Evolutionary conservation across 2,329 filamentous ascomycete species (phyloP).

Genomic region (Teratosphaeria gauchensis): DNA sequence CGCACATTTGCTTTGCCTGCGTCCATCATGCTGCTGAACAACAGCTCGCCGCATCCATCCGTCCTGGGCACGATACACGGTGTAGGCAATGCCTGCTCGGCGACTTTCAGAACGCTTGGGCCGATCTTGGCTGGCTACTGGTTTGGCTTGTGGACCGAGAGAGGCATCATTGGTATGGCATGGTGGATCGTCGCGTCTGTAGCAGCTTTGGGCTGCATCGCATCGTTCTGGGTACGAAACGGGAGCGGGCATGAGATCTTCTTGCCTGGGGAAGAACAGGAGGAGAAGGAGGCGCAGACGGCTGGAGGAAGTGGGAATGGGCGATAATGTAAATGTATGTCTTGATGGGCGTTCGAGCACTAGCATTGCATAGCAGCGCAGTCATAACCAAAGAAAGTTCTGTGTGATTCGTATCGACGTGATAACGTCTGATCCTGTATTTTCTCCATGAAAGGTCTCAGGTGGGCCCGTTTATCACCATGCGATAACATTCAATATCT

Average conservation of each 20-base stretch:
- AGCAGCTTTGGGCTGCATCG: constrained; percentile 46
- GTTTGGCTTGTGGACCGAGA: constrained; percentile 43
- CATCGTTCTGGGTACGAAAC: constrained; percentile 54
- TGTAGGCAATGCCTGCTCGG: constrained; percentile 46
- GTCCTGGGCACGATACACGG: constrained; percentile 52
- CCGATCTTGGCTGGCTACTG: constrained; percentile 47
- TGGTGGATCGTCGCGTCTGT: constrained; percentile 50
- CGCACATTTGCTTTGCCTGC: constrained; percentile 58
- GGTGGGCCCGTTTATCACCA: neutral
- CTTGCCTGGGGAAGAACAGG: constrained; percentile 38
- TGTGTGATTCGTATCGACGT: neutral
- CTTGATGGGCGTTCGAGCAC: neutral
- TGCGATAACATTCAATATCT: neutral
- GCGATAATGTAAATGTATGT: constrained; percentile 8
- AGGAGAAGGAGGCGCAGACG: constrained; percentile 17
- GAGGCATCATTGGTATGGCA: constrained; percentile 46
- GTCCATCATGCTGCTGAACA: constrained; percentile 48
- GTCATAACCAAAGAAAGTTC: neutral
- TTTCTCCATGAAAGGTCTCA: neutral
- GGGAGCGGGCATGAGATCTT: constrained; percentile 54
- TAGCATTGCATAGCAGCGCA: neutral
- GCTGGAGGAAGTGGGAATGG: constrained; percentile 22
- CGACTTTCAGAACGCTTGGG: constrained; percentile 46
- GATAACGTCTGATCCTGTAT: neutral
- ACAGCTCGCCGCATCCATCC: constrained; percentile 45